Percentiles rank a stretch among this genome's conserved stretches.
phyloP scores from a whole-genome alignment of 257 asterid genomes.

The Datura wrightii region DNA sequence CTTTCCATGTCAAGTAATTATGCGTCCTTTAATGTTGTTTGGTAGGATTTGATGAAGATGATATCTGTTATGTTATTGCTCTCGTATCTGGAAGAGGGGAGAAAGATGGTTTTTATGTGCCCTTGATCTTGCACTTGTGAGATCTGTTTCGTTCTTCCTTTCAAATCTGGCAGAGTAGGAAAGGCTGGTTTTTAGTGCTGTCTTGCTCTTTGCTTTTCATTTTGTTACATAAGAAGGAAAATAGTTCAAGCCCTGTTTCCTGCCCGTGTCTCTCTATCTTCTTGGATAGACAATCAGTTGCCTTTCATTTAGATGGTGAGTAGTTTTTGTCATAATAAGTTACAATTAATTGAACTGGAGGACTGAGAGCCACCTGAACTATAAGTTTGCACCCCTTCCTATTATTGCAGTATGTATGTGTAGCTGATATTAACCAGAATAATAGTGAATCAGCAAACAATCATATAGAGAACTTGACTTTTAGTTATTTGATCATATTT shows the following conservation, averaged over 20 bases:
- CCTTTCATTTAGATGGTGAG: conserved; percentile 6
- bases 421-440: neutral
- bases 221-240: conserved; percentile 13
- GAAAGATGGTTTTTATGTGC: neutral
- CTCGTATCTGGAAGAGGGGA: neutral
- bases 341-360: neutral
- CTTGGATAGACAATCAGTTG: conserved; percentile 12
- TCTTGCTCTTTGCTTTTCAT: conserved; percentile 8
- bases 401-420: neutral
- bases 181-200: conserved; percentile 3
- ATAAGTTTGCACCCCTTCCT: neutral
- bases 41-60: conserved; percentile 21
- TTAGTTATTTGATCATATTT: neutral
- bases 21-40: conserved; percentile 8
- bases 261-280: neutral
- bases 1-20: neutral
- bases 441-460: neutral
- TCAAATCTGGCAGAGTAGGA: neutral
- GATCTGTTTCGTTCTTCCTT: neutral
- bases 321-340: neutral
- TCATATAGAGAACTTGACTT: neutral
- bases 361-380: neutral
- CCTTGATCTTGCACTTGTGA: neutral
- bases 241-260: neutral
- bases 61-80: conserved; percentile 1